These are phyloP conservation scores for Aspergillus bertholletiae DNA, from an alignment of 495 filamentous ascomycete species.

Conservation along the genomic window DNA sequence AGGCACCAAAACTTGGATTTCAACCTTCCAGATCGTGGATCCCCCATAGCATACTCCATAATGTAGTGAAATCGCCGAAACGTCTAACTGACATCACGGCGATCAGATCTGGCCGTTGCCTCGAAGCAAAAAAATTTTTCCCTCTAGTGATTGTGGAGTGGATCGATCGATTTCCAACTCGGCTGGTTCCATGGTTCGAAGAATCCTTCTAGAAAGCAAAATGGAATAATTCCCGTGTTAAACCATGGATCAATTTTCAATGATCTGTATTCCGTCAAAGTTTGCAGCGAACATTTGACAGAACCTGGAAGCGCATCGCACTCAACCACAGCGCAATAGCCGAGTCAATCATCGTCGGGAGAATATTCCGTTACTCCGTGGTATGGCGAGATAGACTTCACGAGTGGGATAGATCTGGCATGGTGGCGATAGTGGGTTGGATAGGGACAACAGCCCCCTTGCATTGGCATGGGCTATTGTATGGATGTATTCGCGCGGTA, in stretches of 20 bases:
- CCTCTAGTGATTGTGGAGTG: background rate
- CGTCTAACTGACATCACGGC: background rate
- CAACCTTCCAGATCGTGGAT: background rate
- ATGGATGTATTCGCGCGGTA: background rate
- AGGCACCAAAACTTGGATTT: background rate
- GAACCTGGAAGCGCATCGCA: background rate
- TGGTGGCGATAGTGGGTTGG: background rate
- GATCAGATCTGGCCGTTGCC: background rate
- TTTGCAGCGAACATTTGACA: background rate
- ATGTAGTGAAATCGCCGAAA: background rate
- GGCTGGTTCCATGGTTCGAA: conserved; percentile 2
- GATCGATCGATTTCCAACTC: conserved; percentile 13
- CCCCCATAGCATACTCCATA: background rate
- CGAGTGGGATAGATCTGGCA: background rate
- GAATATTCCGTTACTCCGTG: background rate
- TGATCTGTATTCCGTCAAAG: background rate
- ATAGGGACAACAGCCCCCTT: background rate
- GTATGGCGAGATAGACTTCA: background rate
- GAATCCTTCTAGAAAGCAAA: background rate
- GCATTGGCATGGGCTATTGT: background rate
- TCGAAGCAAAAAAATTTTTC: background rate
- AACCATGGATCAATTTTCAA: conserved; percentile 16
- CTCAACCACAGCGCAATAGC: background rate
- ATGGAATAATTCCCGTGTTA: conserved; percentile 9
- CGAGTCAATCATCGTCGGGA: background rate